phyloP scores from a whole-genome alignment of 768 basidiomycete genomes.

The Sporobolomyces pararoseus region DNA sequence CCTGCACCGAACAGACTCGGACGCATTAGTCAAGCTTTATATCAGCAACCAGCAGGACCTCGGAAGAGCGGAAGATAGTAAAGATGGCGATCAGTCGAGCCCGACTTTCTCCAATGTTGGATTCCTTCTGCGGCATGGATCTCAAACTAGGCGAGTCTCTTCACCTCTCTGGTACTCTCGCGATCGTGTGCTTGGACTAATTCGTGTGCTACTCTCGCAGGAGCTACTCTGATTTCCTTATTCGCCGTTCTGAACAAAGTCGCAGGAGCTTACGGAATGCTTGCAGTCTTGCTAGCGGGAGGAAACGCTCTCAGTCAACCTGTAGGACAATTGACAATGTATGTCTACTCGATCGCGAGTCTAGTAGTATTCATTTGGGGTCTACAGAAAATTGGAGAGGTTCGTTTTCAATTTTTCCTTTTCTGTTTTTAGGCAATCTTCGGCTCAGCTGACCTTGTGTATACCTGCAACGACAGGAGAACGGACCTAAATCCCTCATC shows the following conservation, averaged over 20 bases:
- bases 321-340: conserved; percentile 83
- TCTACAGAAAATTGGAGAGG: conserved; percentile 75
- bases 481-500: conserved; percentile 73
- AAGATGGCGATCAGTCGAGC: conserved; percentile 21
- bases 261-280: conserved; percentile 91
- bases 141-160: conserved; percentile 68
- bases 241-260: conserved; percentile 97
- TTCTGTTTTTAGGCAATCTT: not conserved
- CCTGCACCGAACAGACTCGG: no score
- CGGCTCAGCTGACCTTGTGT: not conserved
- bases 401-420: conserved; percentile 52
- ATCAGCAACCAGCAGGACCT: no score
- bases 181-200: not conserved
- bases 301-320: conserved; percentile 55
- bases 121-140: conserved; percentile 80
- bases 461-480: conserved; percentile 83
- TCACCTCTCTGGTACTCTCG: not conserved
- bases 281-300: conserved; percentile 77
- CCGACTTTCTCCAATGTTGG: conserved; percentile 12
- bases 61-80: not conserved
- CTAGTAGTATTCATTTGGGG: conserved; percentile 82
- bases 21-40: no score
- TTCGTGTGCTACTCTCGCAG: conserved; percentile 37
- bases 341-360: conserved; percentile 83
- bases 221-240: conserved; percentile 77